phyloP scores from a whole-genome alignment of 441 rosid genomes.

The Populus trichocarpa region DNA sequence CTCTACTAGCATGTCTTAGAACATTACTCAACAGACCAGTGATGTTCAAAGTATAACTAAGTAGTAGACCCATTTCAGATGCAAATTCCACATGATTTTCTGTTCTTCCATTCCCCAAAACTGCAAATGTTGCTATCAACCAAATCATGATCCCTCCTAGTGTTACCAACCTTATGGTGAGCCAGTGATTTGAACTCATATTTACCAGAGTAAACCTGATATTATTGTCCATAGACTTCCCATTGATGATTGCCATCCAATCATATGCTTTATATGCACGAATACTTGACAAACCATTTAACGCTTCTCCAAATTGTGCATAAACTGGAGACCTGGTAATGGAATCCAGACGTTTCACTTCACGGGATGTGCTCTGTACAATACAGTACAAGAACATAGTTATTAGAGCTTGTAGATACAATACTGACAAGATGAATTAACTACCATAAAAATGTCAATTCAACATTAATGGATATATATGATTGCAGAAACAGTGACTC shows the following conservation, averaged over 20 bases:
- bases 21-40: neutral
- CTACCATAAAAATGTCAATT: neutral
- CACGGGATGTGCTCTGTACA: slow-evolving; percentile 82
- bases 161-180: slow-evolving; percentile 72
- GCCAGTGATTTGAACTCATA: slow-evolving; percentile 84
- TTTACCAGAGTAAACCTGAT: slow-evolving; percentile 87
- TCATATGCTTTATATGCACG: slow-evolving; percentile 96
- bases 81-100: slow-evolving; percentile 72
- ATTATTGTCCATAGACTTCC: slow-evolving; percentile 89
- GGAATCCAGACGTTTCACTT: slow-evolving; percentile 93
- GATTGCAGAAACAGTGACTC: neutral
- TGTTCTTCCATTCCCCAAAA: slow-evolving; percentile 64
- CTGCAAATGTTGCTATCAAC: slow-evolving; percentile 87
- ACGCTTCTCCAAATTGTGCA: slow-evolving; percentile 95
- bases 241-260: slow-evolving; percentile 69
- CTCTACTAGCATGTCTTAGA: neutral
- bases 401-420: neutral
- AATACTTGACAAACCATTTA: slow-evolving; percentile 84
- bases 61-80: slow-evolving; percentile 89
- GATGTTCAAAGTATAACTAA: neutral
- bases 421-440: neutral
- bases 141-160: slow-evolving; percentile 96
- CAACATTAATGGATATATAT: neutral
- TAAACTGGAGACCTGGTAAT: slow-evolving; percentile 91
- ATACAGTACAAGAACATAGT: neutral